phyloP scores from a whole-genome alignment of 2,329 filamentous ascomycete genomes.

The Sclerotinia nivalis region DNA sequence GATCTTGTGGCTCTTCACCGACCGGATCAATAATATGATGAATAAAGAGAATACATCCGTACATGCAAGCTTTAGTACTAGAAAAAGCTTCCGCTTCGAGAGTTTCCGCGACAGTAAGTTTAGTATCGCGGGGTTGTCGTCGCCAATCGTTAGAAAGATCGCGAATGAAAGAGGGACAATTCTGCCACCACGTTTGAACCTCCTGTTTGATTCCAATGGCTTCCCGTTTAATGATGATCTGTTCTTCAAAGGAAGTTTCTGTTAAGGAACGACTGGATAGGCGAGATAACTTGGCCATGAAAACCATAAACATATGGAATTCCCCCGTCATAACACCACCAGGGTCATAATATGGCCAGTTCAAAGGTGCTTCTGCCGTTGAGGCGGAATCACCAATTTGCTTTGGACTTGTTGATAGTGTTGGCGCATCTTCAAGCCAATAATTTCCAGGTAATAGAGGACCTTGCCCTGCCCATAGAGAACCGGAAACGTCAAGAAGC shows the following conservation, averaged over 20 bases:
- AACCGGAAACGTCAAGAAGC: conserved; percentile 39
- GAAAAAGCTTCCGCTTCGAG: conserved; percentile 39
- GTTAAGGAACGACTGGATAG: conserved; percentile 37
- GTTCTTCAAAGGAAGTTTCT: conserved; percentile 26
- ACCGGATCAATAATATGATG: conserved; percentile 38
- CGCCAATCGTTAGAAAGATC: conserved; percentile 39
- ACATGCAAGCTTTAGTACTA: conserved; percentile 37
- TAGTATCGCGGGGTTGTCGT: conserved; percentile 32
- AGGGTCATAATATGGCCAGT: conserved; percentile 40
- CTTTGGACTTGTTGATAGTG: not conserved
- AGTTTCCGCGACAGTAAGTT: conserved; percentile 37
- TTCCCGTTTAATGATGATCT: conserved; percentile 27
- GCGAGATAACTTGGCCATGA: conserved; percentile 37
- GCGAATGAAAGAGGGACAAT: conserved; percentile 32
- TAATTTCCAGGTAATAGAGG: conserved; percentile 39
- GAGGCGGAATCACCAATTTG: conserved; percentile 12
- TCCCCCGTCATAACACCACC: conserved; percentile 34
- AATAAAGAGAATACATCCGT: conserved; percentile 38
- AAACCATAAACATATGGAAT: conserved; percentile 39
- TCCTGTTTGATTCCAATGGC: conserved; percentile 31
- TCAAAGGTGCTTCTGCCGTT: conserved; percentile 5
- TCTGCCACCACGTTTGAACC: conserved; percentile 36
- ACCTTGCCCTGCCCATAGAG: conserved; percentile 35
- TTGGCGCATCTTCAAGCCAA: conserved; percentile 34
- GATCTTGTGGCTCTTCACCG: conserved; percentile 28